Evolutionary conservation across 2,329 filamentous ascomycete genomes (phyloP).

Genomic region (Exutisphaerella laricina): DNA sequence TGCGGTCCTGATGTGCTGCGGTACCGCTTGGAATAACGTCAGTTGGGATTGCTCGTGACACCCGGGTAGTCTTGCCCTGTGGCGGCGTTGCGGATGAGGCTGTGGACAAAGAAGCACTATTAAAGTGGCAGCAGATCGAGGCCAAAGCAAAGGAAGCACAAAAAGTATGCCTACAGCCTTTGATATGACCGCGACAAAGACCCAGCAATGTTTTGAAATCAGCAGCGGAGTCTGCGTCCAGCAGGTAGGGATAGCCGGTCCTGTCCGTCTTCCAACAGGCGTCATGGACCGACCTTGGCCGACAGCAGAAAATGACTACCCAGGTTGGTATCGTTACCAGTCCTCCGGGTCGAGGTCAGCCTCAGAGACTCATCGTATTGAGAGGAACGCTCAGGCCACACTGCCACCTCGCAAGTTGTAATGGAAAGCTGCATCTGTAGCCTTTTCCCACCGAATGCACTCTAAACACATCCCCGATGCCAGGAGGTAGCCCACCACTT

Average conservation of each 20-base stretch:
- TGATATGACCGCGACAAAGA: conserved; percentile 19
- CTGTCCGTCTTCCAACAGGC: conserved; percentile 24
- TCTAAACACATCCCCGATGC: conserved; percentile 31
- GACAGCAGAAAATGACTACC: conserved; percentile 25
- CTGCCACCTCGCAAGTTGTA: conserved; percentile 37
- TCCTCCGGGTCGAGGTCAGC: conserved; percentile 39
- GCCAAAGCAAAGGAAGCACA: conserved; percentile 18
- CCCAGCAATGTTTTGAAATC: conserved; percentile 21
- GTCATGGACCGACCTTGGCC: conserved; percentile 28
- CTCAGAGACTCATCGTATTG: conserved; percentile 40
- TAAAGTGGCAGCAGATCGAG: conserved; percentile 16
- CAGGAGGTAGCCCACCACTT: conserved; percentile 20
- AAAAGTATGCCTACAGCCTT: conserved; percentile 12
- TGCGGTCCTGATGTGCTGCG: conserved; percentile 13
- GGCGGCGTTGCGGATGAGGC: conserved; percentile 18
- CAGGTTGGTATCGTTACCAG: conserved; percentile 27
- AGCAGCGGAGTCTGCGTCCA: conserved; percentile 23
- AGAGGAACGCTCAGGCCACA: conserved; percentile 39
- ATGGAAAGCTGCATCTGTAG: conserved; percentile 44
- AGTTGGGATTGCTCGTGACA: conserved; percentile 20
- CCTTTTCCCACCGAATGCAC: conserved; percentile 37
- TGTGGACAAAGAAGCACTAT: conserved; percentile 24
- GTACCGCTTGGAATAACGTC: conserved; percentile 17
- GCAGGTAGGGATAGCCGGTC: conserved; percentile 28
- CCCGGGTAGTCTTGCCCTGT: conserved; percentile 22